phyloP scores from a whole-genome alignment of 1,284 basidiomycete species.

The Naganishia liquefaciens region DNA sequence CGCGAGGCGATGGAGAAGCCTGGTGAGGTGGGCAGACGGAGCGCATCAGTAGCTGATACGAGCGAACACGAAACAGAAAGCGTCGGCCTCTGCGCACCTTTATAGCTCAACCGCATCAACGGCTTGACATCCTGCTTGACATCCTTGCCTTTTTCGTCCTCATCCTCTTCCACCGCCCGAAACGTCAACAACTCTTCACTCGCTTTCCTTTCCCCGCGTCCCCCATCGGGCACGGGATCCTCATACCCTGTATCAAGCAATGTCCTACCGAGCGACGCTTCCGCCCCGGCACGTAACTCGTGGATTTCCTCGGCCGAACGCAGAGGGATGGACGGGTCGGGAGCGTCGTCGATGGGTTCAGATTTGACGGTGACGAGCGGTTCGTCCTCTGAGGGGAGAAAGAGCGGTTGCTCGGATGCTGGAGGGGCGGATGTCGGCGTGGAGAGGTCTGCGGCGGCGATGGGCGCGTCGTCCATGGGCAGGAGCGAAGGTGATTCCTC shows the following conservation, averaged over 20 bases:
- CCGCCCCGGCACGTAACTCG: slow-evolving; percentile 24
- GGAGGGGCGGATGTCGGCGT: no score
- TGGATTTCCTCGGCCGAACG: not conserved
- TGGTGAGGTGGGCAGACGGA: not conserved
- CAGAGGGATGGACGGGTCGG: slow-evolving; percentile 8
- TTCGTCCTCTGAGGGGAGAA: not conserved
- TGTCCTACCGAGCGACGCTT: slow-evolving; percentile 13
- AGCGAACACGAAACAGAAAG: no score
- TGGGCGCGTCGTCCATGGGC: not conserved
- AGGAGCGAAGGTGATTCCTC: not conserved
- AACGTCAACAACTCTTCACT: slow-evolving; percentile 13
- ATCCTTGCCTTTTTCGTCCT: slow-evolving; percentile 28
- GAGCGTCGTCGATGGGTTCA: slow-evolving; percentile 21
- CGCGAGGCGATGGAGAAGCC: slow-evolving; percentile 34
- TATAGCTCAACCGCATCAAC: slow-evolving; percentile 27
- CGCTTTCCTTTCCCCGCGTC: not conserved
- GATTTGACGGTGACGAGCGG: slow-evolving; percentile 27
- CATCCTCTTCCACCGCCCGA: slow-evolving; percentile 14
- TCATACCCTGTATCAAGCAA: slow-evolving; percentile 23
- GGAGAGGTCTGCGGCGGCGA: not conserved
- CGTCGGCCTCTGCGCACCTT: slow-evolving; percentile 15
- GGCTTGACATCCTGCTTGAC: slow-evolving; percentile 30
- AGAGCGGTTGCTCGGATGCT: not conserved
- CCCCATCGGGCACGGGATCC: slow-evolving; percentile 11
- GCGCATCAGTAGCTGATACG: no score